Conservation (phyloP, 805 yeast species). For the Wickerhamiella vanderwaltii region DNA sequence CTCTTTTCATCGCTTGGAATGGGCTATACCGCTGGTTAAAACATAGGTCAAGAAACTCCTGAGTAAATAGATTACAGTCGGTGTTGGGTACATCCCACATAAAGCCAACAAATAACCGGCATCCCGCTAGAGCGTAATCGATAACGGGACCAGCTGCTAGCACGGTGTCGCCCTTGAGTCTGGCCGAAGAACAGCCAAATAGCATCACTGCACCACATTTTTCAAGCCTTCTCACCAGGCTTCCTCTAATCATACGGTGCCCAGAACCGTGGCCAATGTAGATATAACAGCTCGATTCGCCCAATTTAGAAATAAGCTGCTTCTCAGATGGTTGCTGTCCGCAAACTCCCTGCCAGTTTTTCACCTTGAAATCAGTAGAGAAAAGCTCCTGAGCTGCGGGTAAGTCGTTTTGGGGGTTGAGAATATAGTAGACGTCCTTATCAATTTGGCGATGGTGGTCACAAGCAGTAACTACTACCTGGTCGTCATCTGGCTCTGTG, state of each 20-base stretch:
- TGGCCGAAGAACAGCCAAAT: constrained; percentile 80
- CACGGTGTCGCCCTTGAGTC: constrained; percentile 24
- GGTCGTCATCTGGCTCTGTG: background rate
- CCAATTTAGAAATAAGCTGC: constrained; percentile 36
- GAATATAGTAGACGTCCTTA: constrained; percentile 36
- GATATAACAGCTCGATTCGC: constrained; percentile 40
- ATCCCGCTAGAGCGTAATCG: constrained; percentile 66
- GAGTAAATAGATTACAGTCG: constrained; percentile 74
- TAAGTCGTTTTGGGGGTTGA: constrained; percentile 79
- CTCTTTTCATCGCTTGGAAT: constrained; percentile 41
- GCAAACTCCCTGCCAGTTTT: constrained; percentile 41
- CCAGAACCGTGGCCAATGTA: constrained; percentile 97
- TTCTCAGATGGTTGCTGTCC: constrained; percentile 48
- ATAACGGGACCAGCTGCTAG: constrained; percentile 63
- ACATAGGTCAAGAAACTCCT: constrained; percentile 37
- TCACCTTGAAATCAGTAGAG: constrained; percentile 31
- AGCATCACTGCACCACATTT: constrained; percentile 36
- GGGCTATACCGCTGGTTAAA: constrained; percentile 20
- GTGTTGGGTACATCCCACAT: constrained; percentile 97
- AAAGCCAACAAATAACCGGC: constrained; percentile 73
- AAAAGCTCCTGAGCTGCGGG: constrained; percentile 51
- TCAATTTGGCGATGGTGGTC: background rate
- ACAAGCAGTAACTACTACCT: background rate
- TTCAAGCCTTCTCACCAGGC: constrained; percentile 37
- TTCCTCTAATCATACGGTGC: constrained; percentile 59